phyloP scores from a whole-genome alignment of 371 early-diverging fungal species.

The Circinella minor region DNA sequence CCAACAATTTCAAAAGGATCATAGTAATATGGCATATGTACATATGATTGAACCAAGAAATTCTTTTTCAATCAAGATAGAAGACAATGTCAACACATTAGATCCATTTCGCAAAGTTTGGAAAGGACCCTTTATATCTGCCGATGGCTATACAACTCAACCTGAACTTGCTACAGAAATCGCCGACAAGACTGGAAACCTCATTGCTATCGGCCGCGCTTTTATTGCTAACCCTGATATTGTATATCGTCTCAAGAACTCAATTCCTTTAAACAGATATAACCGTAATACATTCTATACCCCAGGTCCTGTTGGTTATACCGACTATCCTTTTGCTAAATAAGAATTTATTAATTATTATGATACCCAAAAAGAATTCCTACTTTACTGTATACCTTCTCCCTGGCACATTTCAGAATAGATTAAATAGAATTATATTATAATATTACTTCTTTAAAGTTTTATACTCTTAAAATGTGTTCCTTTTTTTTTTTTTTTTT shows the following conservation, averaged over 20 bases:
- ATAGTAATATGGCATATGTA: slow-evolving; percentile 34
- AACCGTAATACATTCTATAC: slow-evolving; percentile 33
- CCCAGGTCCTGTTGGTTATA: slow-evolving; percentile 24
- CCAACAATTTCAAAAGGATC: slow-evolving; percentile 25
- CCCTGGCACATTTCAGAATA: no score
- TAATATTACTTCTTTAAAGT: no score
- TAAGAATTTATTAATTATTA: no score
- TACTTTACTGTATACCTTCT: no score
- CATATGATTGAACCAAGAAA: slow-evolving; percentile 41
- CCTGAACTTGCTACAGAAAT: slow-evolving; percentile 22
- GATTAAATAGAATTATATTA: no score
- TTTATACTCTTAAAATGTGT: no score
- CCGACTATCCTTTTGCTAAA: slow-evolving; percentile 30
- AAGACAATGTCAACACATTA: slow-evolving; percentile 17
- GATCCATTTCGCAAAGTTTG: slow-evolving; percentile 36
- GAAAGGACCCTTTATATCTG: slow-evolving; percentile 34
- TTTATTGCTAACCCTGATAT: slow-evolving; percentile 49
- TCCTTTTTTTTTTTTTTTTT: no score
- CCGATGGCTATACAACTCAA: slow-evolving; percentile 32
- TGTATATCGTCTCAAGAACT: slow-evolving; percentile 28
- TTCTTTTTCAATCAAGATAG: slow-evolving; percentile 13
- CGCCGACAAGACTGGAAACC: slow-evolving; percentile 28
- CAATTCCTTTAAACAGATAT: slow-evolving; percentile 28
- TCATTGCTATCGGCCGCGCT: slow-evolving; percentile 37
- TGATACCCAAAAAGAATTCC: no score